Base-by-base conservation (phyloP, 2,329 filamentous ascomycete species). In the Helminthosporium solani region DNA sequence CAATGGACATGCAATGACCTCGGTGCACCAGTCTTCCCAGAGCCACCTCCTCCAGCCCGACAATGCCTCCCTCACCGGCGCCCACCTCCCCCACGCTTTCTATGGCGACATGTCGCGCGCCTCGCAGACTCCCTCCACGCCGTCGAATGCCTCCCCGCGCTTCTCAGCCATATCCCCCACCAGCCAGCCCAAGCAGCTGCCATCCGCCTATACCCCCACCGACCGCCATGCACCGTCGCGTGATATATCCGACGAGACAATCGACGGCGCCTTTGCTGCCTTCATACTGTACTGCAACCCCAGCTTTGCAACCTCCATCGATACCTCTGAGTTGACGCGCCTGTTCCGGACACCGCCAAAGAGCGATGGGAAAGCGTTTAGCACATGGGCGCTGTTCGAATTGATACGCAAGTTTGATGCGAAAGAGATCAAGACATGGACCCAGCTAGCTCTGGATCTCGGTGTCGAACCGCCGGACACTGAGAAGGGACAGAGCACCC, bases 221-320 rank as follows among this genome's bases (percentile, higher is more conserved):
- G 78, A 81, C 57, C 76, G 80, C 41, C 54, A 70, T 16, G 70
- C 92, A 38, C 91, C 91, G 7, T 76, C 83, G 44, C 82, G 79
- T 52, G 75, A 83, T 50, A 83, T 95, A 23, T 84, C 81, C 2
- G 79, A 83, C 57, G 79, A 81, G 2, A 87, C 80, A 11, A 85
- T 96, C 54, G 88, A 91, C 61, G 83, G 92, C 66, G 85, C 88
- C 40, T 96, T 91, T 66, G 85, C 91, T 49, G 71, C 77, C 56
- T 96, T 96, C 67, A 87, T 96, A 59, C 78, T 96, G 46, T 89
- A 90, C 70, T 96, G 91, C 76, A 96, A 96, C 68, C 91, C 91
- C 4, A 84, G 82, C 34, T 84, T 96, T 40, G 78, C 86, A 2
- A 67, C 78, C n/a, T 79, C 83, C 14, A 81, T 81, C 34, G 86